Percentiles rank a stretch among this genome's conserved stretches.
Conservation (phyloP, 441 rosid genomes). For the Euphorbia celastroides region DNA sequence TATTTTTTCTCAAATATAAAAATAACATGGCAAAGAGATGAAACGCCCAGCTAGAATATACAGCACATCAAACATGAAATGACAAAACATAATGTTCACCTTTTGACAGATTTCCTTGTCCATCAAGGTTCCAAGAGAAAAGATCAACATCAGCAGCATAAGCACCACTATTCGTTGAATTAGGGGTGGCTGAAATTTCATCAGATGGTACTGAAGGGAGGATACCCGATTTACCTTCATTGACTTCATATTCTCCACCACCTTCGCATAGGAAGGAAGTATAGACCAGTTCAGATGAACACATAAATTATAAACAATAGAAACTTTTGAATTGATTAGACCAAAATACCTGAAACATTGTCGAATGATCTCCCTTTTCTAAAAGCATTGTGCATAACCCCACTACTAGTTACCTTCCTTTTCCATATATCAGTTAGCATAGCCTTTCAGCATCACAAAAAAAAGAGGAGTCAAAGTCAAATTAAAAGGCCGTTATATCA, state of each 20-base stretch:
- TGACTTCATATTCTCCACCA: conserved; percentile 29
- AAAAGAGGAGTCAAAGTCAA: neutral
- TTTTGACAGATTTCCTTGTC: conserved; percentile 13
- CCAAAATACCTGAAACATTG: conserved; percentile 33
- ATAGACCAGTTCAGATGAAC: conserved; percentile 7
- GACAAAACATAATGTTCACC: conserved; percentile 23
- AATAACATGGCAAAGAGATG: neutral
- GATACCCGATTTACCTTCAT: conserved; percentile 29
- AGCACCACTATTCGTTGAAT: conserved; percentile 26
- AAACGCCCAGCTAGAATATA: neutral
- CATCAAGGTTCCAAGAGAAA: conserved; percentile 22
- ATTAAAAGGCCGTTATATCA: conserved; percentile 1
- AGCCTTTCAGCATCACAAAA: conserved; percentile 39
- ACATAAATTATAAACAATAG: neutral
- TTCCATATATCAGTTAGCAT: conserved; percentile 60
- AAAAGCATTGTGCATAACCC: conserved; percentile 37
- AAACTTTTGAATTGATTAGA: neutral
- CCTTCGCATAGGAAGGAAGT: conserved; percentile 23
- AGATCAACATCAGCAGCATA: conserved; percentile 18
- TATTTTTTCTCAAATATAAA: conserved; percentile 1
- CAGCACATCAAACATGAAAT: neutral
- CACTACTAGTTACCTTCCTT: conserved; percentile 65
- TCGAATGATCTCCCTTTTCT: conserved; percentile 44
- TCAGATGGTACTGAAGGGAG: conserved; percentile 23
- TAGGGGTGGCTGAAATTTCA: conserved; percentile 24